Conservation (phyloP, 1,139 yeast species). For the Magnusiomyces magnusii region DNA sequence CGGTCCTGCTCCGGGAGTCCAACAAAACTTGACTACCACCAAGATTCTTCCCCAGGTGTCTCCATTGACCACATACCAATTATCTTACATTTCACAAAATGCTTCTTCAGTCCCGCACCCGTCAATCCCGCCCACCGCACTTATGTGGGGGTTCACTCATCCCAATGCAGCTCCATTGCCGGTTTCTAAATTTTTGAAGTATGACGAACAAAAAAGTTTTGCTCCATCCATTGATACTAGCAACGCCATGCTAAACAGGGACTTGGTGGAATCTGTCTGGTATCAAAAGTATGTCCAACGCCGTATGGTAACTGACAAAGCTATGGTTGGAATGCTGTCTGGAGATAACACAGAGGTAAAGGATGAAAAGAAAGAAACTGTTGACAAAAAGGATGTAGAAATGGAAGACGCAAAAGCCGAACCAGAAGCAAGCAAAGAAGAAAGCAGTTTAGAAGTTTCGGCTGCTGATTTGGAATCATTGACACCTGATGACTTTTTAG, state of each 20-base stretch:
- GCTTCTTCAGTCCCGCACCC: slow-evolving; percentile 52
- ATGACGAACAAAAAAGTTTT: slow-evolving; percentile 55
- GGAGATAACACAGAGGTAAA: slow-evolving; percentile 15
- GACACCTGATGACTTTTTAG: slow-evolving; percentile 33
- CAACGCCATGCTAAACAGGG: slow-evolving; percentile 55
- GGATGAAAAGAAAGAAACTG: slow-evolving; percentile 14
- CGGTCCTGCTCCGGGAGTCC: slow-evolving; percentile 38
- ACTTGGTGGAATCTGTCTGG: slow-evolving; percentile 68
- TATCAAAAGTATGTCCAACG: slow-evolving; percentile 51
- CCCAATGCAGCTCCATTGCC: slow-evolving; percentile 85
- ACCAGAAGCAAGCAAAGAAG: slow-evolving; percentile 12
- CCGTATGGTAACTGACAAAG: slow-evolving; percentile 21
- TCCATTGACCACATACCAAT: slow-evolving; percentile 33
- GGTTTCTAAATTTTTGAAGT: slow-evolving; percentile 72
- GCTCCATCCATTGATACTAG: slow-evolving; percentile 74
- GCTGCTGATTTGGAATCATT: slow-evolving; percentile 22
- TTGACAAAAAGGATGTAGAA: slow-evolving; percentile 15
- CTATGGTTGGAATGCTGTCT: slow-evolving; percentile 13
- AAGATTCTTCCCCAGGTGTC: slow-evolving; percentile 50
- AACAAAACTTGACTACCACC: slow-evolving; percentile 51
- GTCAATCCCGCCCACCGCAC: slow-evolving; percentile 55
- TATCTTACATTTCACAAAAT: slow-evolving; percentile 48
- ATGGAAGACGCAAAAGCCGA: slow-evolving; percentile 20
- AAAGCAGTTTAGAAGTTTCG: slow-evolving; percentile 11
- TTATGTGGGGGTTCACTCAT: slow-evolving; percentile 65